Evolutionary conservation across 2,329 filamentous ascomycete species (phyloP).

Genomic region (Diaporthe citri): DNA sequence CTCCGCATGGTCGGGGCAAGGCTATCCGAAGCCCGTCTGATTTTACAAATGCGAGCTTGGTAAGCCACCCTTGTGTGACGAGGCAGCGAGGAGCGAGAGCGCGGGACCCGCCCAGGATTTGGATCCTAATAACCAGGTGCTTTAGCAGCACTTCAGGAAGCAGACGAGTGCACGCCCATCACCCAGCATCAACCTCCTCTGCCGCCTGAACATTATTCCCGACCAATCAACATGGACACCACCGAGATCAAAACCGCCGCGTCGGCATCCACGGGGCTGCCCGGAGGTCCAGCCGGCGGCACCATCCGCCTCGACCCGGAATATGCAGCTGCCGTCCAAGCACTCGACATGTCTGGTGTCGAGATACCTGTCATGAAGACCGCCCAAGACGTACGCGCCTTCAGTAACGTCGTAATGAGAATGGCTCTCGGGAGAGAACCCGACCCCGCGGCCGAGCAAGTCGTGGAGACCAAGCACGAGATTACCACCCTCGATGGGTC

Average conservation of each 20-base stretch:
- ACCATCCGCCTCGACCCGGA: conserved; percentile 2
- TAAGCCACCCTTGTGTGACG: not conserved
- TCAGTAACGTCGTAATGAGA: not conserved
- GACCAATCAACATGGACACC: not conserved
- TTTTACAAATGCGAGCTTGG: not conserved
- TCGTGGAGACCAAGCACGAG: conserved; percentile 18
- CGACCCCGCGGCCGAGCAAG: not conserved
- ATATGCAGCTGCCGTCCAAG: conserved; percentile 13
- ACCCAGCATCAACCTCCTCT: not conserved
- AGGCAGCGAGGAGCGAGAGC: not conserved
- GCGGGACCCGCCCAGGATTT: not conserved
- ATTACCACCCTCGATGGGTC: conserved; percentile 33
- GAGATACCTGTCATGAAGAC: conserved; percentile 19
- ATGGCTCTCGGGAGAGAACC: not conserved
- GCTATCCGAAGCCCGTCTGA: not conserved
- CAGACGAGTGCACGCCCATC: not conserved
- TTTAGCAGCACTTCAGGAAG: not conserved
- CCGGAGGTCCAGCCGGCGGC: not conserved
- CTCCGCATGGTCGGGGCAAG: not conserved
- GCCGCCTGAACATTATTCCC: not conserved
- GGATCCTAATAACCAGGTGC: not conserved
- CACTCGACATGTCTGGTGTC: not conserved
- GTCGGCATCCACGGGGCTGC: not conserved
- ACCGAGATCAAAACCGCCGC: not conserved
- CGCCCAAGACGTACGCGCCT: not conserved